These are phyloP conservation scores for Penicillium sp. DNA, from an alignment of 2,329 filamentous ascomycete genomes.

Conservation along the genomic window DNA sequence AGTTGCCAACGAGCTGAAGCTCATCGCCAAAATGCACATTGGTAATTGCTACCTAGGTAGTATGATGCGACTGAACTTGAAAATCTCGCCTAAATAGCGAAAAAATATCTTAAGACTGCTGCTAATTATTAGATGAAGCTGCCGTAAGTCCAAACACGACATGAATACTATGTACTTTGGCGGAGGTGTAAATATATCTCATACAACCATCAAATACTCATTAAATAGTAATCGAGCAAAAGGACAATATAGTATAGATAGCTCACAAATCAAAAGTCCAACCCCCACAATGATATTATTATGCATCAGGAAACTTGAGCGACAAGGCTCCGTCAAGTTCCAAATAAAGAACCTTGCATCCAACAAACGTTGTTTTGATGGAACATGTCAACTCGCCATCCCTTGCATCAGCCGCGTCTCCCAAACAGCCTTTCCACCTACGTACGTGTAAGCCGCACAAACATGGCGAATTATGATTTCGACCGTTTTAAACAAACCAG, in stretches of 20 bases:
- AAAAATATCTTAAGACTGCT: no score
- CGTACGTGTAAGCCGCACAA: background rate
- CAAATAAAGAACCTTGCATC: constrained; percentile 1
- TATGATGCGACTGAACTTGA: no score
- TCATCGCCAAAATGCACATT: no score
- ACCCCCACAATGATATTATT: background rate
- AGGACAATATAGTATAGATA: background rate
- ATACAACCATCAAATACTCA: background rate
- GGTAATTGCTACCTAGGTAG: no score
- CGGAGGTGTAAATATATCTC: background rate
- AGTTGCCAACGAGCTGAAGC: no score
- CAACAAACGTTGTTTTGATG: background rate
- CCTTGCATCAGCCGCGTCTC: constrained; percentile 1
- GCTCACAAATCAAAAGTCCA: background rate
- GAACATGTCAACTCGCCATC: background rate
- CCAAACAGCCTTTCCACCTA: background rate
- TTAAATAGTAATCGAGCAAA: background rate
- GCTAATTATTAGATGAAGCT: no score
- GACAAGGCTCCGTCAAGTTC: background rate
- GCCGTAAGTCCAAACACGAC: background rate
- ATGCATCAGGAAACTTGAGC: background rate
- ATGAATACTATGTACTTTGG: background rate
- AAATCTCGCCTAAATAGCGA: no score
- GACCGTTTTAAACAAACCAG: background rate
- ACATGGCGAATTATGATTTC: background rate